phyloP scores from a whole-genome alignment of 495 filamentous ascomycete species.

The Penicillium simplicissimum region DNA sequence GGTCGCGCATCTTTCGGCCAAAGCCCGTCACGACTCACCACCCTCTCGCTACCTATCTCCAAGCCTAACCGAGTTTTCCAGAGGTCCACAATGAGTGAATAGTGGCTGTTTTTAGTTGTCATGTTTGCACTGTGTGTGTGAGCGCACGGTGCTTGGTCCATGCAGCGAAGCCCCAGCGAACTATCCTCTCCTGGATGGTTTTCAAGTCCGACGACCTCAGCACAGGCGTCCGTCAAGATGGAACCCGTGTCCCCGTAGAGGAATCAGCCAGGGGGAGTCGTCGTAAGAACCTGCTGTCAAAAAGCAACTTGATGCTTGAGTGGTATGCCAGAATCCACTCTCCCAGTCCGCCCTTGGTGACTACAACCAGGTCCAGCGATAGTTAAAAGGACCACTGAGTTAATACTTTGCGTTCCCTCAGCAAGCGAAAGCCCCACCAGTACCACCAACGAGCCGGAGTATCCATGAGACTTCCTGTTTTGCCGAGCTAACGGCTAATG shows the following conservation, averaged over 20 bases:
- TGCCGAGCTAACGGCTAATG: background rate
- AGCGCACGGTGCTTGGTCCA: background rate
- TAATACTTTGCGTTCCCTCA: too few relatives aligned
- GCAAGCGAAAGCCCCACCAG: background rate
- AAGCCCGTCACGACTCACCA: background rate
- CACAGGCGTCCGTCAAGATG: background rate
- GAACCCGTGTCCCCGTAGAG: background rate
- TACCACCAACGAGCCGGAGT: background rate
- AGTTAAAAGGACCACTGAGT: background rate
- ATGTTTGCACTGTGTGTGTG: too few relatives aligned
- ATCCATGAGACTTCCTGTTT: slow-evolving; percentile 3
- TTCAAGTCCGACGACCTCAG: background rate
- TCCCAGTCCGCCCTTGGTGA: background rate
- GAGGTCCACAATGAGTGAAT: background rate
- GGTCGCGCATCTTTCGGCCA: background rate
- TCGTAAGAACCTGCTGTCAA: background rate
- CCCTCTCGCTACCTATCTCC: background rate
- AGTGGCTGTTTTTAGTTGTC: background rate
- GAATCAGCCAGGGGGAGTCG: background rate
- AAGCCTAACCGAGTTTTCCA: background rate
- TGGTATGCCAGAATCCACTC: background rate
- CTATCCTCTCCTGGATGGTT: background rate
- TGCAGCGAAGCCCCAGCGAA: background rate
- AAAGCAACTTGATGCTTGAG: background rate
- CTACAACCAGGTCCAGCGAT: background rate